Evolutionary conservation across 2,329 filamentous ascomycete genomes (phyloP), one percentile per base, ranked within the genome.

Genomic region (Colletotrichum incanum): DNA sequence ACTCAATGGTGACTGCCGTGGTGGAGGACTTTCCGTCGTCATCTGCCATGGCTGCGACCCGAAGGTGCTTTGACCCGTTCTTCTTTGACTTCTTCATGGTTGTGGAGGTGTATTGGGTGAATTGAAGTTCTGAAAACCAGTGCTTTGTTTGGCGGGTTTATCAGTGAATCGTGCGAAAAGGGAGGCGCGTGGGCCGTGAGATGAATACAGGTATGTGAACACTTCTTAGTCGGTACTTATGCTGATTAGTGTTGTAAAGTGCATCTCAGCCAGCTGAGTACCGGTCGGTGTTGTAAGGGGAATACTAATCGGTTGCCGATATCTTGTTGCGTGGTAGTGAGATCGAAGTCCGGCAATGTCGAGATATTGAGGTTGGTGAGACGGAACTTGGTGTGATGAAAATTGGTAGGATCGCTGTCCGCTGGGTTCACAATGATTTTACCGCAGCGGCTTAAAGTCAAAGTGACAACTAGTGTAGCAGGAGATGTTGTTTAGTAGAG

Each of bases 21-120:
- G 37, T 14, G n/a, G 69, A 69, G 18, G 52, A 72, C 8, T 60
- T 41, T 23, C 14, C 59, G 28, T 68, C 65, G 2, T 43, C 61
- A 43, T 26, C 18, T n/a, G 41, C 43, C 3, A 14, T 37, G 45
- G 34, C 14, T 9, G 61, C 20, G 34, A n/a, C 54, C 31, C 3
- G 20, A 5, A 56, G 12, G 20, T 9, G 20, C 34, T 56, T 56
- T 39, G 54, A 23, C 5, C 14, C n/a, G 37, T 37, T 23, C 26
- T 59, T 43, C 18, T 67, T 67, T 49, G 65, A 26, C 26, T 61
- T 67, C n/a, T 31, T 67, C 67, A 67, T 67, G 55, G 41, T 31
- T 50, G 31, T 20, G 26, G 20, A 28, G 37, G 14, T 39, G 20
- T 50, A 47, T 26, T 18, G 20, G 2, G 31, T 50, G 34, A 11